These are phyloP conservation scores for Mycotypha africana DNA, from an alignment of 371 early-diverging fungal genomes.

Conservation along the genomic window DNA sequence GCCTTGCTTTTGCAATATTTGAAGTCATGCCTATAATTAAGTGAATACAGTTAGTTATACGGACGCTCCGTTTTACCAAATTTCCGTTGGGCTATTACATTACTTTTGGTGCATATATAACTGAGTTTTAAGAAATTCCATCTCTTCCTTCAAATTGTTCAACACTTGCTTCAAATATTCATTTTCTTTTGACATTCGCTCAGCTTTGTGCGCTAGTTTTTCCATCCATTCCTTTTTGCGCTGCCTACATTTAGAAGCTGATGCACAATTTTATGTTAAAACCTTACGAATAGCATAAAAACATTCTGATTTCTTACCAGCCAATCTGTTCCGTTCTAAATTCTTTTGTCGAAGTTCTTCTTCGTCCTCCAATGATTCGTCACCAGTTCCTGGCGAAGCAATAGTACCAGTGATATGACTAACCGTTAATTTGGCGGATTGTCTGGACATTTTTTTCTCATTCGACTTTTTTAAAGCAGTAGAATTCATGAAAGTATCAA, in stretches of 20 bases:
- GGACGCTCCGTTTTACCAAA: too few relatives aligned
- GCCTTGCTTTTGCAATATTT: not conserved
- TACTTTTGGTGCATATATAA: slow-evolving; percentile 7
- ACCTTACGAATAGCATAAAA: too few relatives aligned
- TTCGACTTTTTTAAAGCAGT: too few relatives aligned
- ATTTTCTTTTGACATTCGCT: slow-evolving; percentile 8
- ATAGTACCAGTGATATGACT: too few relatives aligned
- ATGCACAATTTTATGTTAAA: too few relatives aligned
- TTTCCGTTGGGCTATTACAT: too few relatives aligned
- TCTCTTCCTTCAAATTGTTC: slow-evolving; percentile 8
- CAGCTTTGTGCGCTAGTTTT: slow-evolving; percentile 1
- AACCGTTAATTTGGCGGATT: too few relatives aligned
- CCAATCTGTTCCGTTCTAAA: not conserved
- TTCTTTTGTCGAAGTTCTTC: not conserved
- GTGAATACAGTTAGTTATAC: too few relatives aligned
- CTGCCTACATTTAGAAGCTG: slow-evolving; percentile 13
- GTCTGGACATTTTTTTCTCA: too few relatives aligned
- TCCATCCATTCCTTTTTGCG: slow-evolving; percentile 14
- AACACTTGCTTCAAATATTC: slow-evolving; percentile 1
- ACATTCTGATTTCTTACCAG: not conserved
- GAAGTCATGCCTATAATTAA: not conserved
- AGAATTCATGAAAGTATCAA: too few relatives aligned
- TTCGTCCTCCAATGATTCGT: not conserved
- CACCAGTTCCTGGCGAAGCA: too few relatives aligned
- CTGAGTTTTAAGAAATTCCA: not conserved